Conservation (phyloP, 306 rosid genomes). For the Fragaria vesca region DNA sequence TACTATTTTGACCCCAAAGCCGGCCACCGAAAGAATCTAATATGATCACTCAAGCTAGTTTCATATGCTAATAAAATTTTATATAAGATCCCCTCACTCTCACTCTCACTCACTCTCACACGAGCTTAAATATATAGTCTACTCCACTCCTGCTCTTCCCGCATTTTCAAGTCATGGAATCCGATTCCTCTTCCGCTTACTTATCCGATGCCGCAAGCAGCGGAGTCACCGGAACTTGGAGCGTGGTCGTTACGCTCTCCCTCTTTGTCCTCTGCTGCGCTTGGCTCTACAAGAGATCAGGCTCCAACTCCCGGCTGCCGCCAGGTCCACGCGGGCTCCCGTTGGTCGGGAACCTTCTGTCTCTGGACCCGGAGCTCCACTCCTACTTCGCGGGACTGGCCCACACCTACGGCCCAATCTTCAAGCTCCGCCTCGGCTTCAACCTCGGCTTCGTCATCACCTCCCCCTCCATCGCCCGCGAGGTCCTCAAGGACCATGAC, state of each 20-base stretch:
- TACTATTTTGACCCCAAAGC: too few species aligned
- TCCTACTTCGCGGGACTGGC: conserved; percentile 53
- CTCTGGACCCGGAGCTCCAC: conserved; percentile 73
- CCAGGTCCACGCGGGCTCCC: conserved; percentile 78
- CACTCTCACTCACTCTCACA: too few species aligned
- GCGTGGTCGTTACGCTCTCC: conserved; percentile 4
- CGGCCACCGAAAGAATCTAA: too few species aligned
- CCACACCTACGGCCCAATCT: conserved; percentile 51
- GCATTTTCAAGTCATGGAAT: too few species aligned
- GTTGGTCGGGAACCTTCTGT: conserved; percentile 59
- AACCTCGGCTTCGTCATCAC: conserved; percentile 44
- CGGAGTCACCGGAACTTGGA: neutral
- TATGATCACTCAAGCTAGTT: too few species aligned
- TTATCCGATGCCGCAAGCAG: neutral
- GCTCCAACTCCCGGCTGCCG: conserved; percentile 23
- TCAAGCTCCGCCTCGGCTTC: conserved; percentile 62
- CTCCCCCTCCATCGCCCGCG: conserved; percentile 51
- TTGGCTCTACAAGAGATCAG: conserved; percentile 21
- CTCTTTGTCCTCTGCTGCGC: conserved; percentile 3
- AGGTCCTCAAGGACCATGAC: conserved; percentile 63
- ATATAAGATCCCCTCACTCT: too few species aligned
- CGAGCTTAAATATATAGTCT: too few species aligned
- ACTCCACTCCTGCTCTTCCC: neutral
- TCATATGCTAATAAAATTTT: too few species aligned
- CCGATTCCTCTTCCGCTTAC: too few species aligned